A percentile compares a stretch with the other conserved stretches of the same genome.
These are phyloP conservation scores for Penicillium thymicola DNA, from an alignment of 2,329 filamentous ascomycete genomes.

Conservation along the genomic window DNA sequence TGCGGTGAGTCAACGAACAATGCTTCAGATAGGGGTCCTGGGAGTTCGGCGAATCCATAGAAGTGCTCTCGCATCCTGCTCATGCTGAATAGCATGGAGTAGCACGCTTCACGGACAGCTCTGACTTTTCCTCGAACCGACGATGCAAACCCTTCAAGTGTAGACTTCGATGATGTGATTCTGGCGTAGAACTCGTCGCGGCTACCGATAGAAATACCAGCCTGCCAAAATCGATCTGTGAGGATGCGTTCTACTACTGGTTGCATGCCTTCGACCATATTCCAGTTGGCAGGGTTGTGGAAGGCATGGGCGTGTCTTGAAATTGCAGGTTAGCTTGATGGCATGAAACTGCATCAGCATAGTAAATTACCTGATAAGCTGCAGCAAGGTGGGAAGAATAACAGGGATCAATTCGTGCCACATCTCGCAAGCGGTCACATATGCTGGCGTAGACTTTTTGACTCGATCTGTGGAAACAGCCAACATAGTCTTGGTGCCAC, in stretches of 20 bases:
- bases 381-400: slow-evolving; percentile 81
- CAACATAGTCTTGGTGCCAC: slow-evolving; percentile 87
- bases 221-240: slow-evolving; percentile 97
- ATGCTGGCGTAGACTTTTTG: slow-evolving; percentile 68
- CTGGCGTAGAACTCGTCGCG: slow-evolving; percentile 95
- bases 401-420: slow-evolving; percentile 80
- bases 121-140: slow-evolving; percentile 85
- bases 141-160: slow-evolving; percentile 89
- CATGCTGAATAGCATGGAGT: slow-evolving; percentile 92
- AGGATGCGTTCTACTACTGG: slow-evolving; percentile 76
- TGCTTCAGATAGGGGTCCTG: slow-evolving; percentile 76
- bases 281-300: slow-evolving; percentile 83
- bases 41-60: slow-evolving; percentile 83
- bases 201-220: slow-evolving; percentile 90
- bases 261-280: slow-evolving; percentile 71
- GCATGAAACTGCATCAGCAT: background rate
- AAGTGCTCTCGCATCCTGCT: slow-evolving; percentile 82
- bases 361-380: slow-evolving; percentile 65
- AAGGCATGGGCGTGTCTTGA: slow-evolving; percentile 81
- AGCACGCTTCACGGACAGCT: slow-evolving; percentile 87
- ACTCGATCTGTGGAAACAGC: slow-evolving; percentile 88
- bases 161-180: slow-evolving; percentile 82
- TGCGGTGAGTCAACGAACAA: slow-evolving; percentile 78
- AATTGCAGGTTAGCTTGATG: slow-evolving; percentile 12
- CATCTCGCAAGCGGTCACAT: slow-evolving; percentile 71